A percentile compares a stretch with the other conserved stretches of the same genome.
Conservation (phyloP, 2,329 filamentous ascomycete species). For the Diaporthe capsici region DNA sequence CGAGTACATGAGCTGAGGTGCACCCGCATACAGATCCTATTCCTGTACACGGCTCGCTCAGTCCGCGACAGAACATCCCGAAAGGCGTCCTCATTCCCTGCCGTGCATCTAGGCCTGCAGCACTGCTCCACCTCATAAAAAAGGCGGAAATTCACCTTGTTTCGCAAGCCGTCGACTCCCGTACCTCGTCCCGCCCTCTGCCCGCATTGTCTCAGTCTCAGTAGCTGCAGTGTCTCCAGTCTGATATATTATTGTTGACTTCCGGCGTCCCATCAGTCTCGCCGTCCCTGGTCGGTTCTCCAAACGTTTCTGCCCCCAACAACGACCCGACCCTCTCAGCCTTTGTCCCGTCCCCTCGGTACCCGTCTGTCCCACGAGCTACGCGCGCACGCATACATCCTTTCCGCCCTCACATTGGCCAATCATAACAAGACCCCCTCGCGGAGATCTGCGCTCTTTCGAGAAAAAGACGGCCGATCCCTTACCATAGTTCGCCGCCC, state of each 20-base stretch:
- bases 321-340: conserved; percentile 10
- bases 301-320: background rate
- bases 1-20: background rate
- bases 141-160: conserved; percentile 27
- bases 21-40: background rate
- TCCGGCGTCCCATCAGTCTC: background rate
- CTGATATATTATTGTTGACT: background rate
- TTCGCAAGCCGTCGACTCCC: conserved; percentile 20
- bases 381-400: background rate
- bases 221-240: background rate
- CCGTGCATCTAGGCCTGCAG: background rate
- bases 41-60: background rate
- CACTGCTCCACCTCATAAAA: conserved; percentile 17
- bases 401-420: background rate
- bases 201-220: background rate
- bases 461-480: background rate
- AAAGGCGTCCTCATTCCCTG: background rate
- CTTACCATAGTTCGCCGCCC: background rate
- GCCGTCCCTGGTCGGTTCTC: background rate
- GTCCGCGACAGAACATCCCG: background rate
- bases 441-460: conserved; percentile 8
- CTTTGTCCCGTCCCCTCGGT: conserved; percentile 20
- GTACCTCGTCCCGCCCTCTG: background rate
- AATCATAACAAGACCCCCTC: conserved; percentile 7
- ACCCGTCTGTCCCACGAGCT: conserved; percentile 11